phyloP scores from a whole-genome alignment of 2,329 filamentous ascomycete genomes.

The Neofusicoccum laricinum region DNA sequence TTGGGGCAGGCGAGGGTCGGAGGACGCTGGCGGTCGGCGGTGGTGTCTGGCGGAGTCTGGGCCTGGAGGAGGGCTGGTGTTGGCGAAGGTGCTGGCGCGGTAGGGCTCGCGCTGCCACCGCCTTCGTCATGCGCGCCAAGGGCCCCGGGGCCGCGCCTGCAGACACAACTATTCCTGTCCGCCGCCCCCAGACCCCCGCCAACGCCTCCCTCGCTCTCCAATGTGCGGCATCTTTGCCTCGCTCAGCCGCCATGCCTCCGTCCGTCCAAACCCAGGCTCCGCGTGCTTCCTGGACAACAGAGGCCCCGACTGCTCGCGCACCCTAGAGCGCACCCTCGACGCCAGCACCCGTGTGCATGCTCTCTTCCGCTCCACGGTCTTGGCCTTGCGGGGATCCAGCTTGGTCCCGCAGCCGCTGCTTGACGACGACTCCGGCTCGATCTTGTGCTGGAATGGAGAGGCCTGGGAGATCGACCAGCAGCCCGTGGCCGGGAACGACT shows the following conservation, averaged over 20 bases:
- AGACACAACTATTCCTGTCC: background rate
- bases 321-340: conserved; percentile 21
- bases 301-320: conserved; percentile 30
- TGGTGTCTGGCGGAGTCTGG: background rate
- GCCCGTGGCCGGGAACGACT: conserved; percentile 72
- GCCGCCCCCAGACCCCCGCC: background rate
- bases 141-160: background rate
- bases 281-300: conserved; percentile 28
- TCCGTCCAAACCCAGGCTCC: conserved; percentile 26
- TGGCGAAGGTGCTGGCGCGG: conserved; percentile 8
- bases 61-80: background rate
- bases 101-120: conserved; percentile 11
- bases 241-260: conserved; percentile 32
- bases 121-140: conserved; percentile 12
- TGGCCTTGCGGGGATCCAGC: conserved; percentile 78
- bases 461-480: conserved; percentile 72
- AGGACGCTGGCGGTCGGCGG: background rate
- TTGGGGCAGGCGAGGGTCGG: background rate
- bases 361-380: conserved; percentile 79
- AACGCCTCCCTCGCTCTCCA: background rate
- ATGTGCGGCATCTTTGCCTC: conserved; percentile 54
- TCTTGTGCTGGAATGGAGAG: conserved; percentile 97
- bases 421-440: conserved; percentile 55
- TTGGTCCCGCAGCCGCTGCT: conserved; percentile 71
- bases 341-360: conserved; percentile 30